Percentiles rank a stretch among this genome's conserved stretches.
phyloP scores from a whole-genome alignment of 108 stramenopile species.

The Pseudonitzschia delicatissima region DNA sequence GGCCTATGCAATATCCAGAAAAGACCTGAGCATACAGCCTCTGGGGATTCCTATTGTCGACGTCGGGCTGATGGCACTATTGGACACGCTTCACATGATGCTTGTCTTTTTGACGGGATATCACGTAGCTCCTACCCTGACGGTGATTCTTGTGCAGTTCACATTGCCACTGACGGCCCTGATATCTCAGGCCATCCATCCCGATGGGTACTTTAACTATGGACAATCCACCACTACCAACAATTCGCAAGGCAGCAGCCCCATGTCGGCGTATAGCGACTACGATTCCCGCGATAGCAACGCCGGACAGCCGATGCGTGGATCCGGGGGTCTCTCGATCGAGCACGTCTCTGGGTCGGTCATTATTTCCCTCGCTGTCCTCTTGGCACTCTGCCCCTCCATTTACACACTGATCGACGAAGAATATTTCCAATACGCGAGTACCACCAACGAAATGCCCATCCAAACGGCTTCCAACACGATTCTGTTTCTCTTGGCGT shows the following conservation, averaged over 20 bases:
- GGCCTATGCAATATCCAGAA: slow-evolving; percentile 34
- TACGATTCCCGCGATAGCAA: not conserved
- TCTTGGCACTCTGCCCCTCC: slow-evolving; percentile 61
- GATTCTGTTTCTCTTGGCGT: slow-evolving; percentile 58
- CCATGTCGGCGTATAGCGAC: too few species aligned
- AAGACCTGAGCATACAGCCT: slow-evolving; percentile 19
- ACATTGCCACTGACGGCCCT: slow-evolving; percentile 72
- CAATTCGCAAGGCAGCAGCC: not conserved
- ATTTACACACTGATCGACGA: slow-evolving; percentile 54
- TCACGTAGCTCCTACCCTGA: slow-evolving; percentile 80
- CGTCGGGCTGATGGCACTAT: slow-evolving; percentile 77
- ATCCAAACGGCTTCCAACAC: slow-evolving; percentile 73
- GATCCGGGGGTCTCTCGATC: slow-evolving; percentile 62
- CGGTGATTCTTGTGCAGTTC: slow-evolving; percentile 79
- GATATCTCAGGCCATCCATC: slow-evolving; percentile 65
- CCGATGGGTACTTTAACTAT: slow-evolving; percentile 49
- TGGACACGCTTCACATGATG: slow-evolving; percentile 74
- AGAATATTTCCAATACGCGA: slow-evolving; percentile 56
- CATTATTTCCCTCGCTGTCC: slow-evolving; percentile 63
- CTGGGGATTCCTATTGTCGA: slow-evolving; percentile 72
- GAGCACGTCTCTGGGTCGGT: slow-evolving; percentile 64
- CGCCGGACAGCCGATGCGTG: slow-evolving; percentile 37
- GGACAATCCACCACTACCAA: slow-evolving; percentile 7
- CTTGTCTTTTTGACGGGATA: slow-evolving; percentile 71
- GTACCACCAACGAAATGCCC: slow-evolving; percentile 48